These are phyloP conservation scores for Phialocephala sp. DNA, from an alignment of 2,329 filamentous ascomycete genomes.

Conservation along the genomic window DNA sequence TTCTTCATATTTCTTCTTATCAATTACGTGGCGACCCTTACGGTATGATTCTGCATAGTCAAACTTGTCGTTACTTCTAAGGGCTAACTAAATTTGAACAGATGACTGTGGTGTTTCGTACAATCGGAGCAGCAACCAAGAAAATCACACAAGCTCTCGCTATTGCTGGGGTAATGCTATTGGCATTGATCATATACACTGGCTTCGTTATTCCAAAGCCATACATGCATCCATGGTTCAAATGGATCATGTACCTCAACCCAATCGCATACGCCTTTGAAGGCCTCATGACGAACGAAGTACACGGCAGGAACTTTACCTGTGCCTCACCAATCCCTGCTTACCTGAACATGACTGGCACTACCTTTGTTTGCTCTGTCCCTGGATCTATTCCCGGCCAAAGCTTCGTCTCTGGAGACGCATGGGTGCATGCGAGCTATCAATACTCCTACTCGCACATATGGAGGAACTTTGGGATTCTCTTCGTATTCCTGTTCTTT, in stretches of 20 bases:
- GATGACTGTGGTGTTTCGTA: slow-evolving; percentile 3
- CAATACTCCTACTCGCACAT: slow-evolving; percentile 61
- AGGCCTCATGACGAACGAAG: slow-evolving; percentile 60
- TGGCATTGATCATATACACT: slow-evolving; percentile 31
- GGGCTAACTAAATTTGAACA: neutral
- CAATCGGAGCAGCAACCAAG: slow-evolving; percentile 56
- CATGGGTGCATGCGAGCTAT: slow-evolving; percentile 59
- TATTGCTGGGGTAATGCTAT: slow-evolving; percentile 56
- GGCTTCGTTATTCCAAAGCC: slow-evolving; percentile 48
- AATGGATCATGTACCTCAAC: slow-evolving; percentile 79
- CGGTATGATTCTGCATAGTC: neutral
- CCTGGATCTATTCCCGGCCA: slow-evolving; percentile 58
- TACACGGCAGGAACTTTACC: neutral
- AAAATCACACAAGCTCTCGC: slow-evolving; percentile 69
- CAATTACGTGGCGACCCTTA: slow-evolving; percentile 25
- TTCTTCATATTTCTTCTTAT: slow-evolving; percentile 77
- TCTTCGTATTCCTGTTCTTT: slow-evolving; percentile 66
- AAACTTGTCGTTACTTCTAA: neutral
- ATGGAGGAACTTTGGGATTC: slow-evolving; percentile 73
- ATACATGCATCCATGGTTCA: slow-evolving; percentile 79
- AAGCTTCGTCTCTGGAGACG: slow-evolving; percentile 58
- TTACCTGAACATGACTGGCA: neutral
- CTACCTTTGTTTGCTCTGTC: neutral
- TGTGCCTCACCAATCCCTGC: neutral
- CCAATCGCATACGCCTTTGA: slow-evolving; percentile 81